These are phyloP conservation scores for Pichia sp. DNA, from an alignment of 1,139 yeast species.

Conservation along the genomic window DNA sequence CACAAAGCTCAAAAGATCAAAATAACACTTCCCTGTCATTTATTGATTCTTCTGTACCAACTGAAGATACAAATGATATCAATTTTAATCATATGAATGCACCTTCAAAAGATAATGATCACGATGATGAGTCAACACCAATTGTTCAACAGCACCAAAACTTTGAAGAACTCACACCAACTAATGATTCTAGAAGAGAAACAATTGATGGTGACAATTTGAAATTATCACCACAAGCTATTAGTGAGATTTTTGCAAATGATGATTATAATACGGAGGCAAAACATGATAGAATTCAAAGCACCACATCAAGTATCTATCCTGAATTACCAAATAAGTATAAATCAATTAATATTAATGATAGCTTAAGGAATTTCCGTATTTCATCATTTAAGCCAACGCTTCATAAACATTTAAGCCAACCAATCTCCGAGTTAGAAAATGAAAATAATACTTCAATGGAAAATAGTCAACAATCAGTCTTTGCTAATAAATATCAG, in stretches of 20 bases:
- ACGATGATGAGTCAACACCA: slow-evolving; percentile 7
- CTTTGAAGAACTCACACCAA: slow-evolving; percentile 6
- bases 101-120: neutral
- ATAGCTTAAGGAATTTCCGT: slow-evolving; percentile 10
- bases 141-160: neutral
- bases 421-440: slow-evolving; percentile 2
- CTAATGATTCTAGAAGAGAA: neutral
- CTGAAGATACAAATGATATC: slow-evolving; percentile 7
- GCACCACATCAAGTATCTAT: slow-evolving; percentile 14
- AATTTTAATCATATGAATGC: neutral
- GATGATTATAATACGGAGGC: neutral
- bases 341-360: neutral
- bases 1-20: neutral
- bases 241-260: slow-evolving; percentile 3
- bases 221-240: slow-evolving; percentile 5
- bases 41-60: slow-evolving; percentile 9
- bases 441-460: neutral
- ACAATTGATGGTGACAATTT: slow-evolving; percentile 4
- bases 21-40: slow-evolving; percentile 9
- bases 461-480: neutral
- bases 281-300: slow-evolving; percentile 3
- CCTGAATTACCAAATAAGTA: slow-evolving; percentile 11
- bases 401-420: slow-evolving; percentile 9
- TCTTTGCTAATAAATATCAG: slow-evolving; percentile 2
- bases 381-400: slow-evolving; percentile 9